phyloP scores from a whole-genome alignment of 345 rosid species.

The Stellera chamaejasme region DNA sequence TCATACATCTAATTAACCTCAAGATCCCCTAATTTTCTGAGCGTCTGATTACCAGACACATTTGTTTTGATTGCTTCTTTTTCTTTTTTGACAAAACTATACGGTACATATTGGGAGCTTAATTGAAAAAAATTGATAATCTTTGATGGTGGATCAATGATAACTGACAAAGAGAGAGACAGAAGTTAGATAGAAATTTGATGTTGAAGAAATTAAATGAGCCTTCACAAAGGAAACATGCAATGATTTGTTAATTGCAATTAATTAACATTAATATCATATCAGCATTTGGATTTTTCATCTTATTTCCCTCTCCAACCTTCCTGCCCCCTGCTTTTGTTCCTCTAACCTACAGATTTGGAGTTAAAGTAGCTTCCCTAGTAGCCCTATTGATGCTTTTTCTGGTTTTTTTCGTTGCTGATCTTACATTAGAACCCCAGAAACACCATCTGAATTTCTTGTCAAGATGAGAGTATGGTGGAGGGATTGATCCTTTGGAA shows the following conservation, averaged over 20 bases:
- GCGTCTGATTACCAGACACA: too few species aligned
- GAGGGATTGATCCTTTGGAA: slow-evolving; percentile 22
- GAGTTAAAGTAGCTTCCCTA: slow-evolving; percentile 39
- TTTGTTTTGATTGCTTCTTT: too few species aligned
- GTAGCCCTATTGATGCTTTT: slow-evolving; percentile 4
- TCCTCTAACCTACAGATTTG: slow-evolving; percentile 21
- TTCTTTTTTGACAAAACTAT: too few species aligned
- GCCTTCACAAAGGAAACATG: slow-evolving; percentile 20
- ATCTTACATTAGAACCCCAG: background rate
- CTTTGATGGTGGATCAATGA: slow-evolving; percentile 33
- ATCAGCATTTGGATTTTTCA: slow-evolving; percentile 25
- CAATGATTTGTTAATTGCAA: slow-evolving; percentile 7
- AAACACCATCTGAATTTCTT: slow-evolving; percentile 1
- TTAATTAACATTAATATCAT: slow-evolving; percentile 15
- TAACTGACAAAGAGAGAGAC: slow-evolving; percentile 51
- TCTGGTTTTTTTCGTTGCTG: background rate
- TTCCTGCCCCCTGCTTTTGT: slow-evolving; percentile 16
- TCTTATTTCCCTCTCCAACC: slow-evolving; percentile 15
- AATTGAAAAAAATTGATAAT: background rate
- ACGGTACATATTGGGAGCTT: too few species aligned
- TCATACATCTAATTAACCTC: too few species aligned
- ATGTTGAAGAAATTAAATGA: slow-evolving; percentile 13
- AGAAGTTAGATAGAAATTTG: slow-evolving; percentile 21
- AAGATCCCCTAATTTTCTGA: too few species aligned
- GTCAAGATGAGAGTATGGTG: slow-evolving; percentile 40